Conservation (phyloP, 371 early-diverging fungal genomes). For the Mortierella sp. region DNA sequence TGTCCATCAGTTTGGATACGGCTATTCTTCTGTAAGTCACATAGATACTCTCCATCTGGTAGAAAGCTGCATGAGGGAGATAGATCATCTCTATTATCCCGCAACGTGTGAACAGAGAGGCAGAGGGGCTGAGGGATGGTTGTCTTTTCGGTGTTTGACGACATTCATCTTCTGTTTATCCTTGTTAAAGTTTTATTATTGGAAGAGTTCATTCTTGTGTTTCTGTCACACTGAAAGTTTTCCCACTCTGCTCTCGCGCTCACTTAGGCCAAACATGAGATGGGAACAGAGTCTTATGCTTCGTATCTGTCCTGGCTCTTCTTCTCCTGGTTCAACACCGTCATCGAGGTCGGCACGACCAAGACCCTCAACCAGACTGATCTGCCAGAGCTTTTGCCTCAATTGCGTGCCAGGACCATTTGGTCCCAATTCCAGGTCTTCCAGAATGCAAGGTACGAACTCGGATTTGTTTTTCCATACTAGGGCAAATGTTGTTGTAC, state of each 20-base stretch:
- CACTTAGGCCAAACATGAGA: slow-evolving; percentile 44
- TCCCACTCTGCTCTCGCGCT: not conserved
- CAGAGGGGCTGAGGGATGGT: not conserved
- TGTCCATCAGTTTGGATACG: slow-evolving; percentile 48
- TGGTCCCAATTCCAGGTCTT: slow-evolving; percentile 55
- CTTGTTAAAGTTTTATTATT: not conserved
- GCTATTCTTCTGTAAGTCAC: slow-evolving; percentile 50
- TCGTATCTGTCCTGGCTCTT: slow-evolving; percentile 51
- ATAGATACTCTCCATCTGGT: not conserved
- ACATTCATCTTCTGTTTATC: not conserved
- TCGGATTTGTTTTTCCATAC: not conserved
- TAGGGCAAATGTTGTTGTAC: not conserved
- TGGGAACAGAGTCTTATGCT: slow-evolving; percentile 50
- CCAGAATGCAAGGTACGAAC: slow-evolving; percentile 28
- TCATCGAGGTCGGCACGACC: slow-evolving; percentile 50
- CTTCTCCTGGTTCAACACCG: slow-evolving; percentile 56
- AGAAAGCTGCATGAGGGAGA: not conserved
- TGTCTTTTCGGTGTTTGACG: slow-evolving; percentile 6
- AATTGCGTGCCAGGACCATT: slow-evolving; percentile 41
- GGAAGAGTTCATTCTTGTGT: not conserved
- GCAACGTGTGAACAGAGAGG: not conserved
- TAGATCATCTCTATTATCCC: slow-evolving; percentile 11
- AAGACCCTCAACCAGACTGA: slow-evolving; percentile 50
- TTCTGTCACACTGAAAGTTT: not conserved
- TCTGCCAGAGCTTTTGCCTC: slow-evolving; percentile 53